Percentiles rank a stretch among this genome's conserved stretches.
phyloP scores from a whole-genome alignment of 768 basidiomycete species.

The Russula abietina region DNA sequence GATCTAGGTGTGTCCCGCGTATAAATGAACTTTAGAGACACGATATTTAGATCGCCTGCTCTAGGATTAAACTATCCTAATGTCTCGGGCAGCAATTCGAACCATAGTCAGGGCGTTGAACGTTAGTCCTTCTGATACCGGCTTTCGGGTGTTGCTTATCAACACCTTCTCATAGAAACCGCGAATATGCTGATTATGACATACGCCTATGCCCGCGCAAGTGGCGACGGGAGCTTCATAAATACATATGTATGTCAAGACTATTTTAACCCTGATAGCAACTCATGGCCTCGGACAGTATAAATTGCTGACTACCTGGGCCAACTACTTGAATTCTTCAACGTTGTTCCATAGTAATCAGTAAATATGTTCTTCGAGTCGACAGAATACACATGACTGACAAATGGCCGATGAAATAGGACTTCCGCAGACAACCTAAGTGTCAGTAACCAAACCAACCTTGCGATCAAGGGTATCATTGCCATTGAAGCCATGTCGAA shows the following conservation, averaged over 20 bases:
- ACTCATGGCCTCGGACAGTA: conserved; percentile 23
- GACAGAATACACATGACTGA: conserved; percentile 32
- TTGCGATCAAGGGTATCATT: conserved; percentile 66
- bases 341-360: conserved; percentile 52
- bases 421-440: conserved; percentile 8
- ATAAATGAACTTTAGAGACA: no score
- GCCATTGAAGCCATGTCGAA: conserved; percentile 60
- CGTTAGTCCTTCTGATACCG: conserved; percentile 3
- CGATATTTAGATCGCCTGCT: background rate
- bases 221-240: conserved; percentile 28
- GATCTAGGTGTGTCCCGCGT: conserved; percentile 24
- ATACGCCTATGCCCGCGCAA: conserved; percentile 28
- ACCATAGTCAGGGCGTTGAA: conserved; percentile 14
- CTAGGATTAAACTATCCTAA: conserved; percentile 16
- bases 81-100: conserved; percentile 3
- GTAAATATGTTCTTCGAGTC: conserved; percentile 42
- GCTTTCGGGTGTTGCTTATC: background rate
- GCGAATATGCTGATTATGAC: conserved; percentile 36
- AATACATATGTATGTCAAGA: conserved; percentile 22
- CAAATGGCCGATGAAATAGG: conserved; percentile 15
- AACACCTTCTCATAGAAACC: conserved; percentile 22
- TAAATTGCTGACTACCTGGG: conserved; percentile 31
- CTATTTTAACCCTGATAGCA: background rate
- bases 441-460: conserved; percentile 55
- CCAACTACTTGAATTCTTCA: conserved; percentile 30